Percentiles rank a stretch among this genome's conserved stretches.
These are phyloP conservation scores for Trichoderma oligosporum DNA, from an alignment of 2,329 filamentous ascomycete species.

Conservation along the genomic window DNA sequence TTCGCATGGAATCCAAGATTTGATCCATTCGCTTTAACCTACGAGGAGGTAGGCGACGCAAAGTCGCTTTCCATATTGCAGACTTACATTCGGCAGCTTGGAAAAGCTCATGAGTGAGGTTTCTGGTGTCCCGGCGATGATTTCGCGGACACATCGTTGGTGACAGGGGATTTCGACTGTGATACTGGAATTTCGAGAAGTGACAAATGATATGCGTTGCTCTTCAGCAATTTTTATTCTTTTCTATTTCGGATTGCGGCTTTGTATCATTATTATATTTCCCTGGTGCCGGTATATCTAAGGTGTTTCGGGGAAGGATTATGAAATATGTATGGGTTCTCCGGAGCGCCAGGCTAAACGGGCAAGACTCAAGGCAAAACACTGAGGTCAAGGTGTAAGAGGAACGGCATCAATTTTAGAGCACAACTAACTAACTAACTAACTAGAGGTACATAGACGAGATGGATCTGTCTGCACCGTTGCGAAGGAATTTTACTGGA, in stretches of 20 bases:
- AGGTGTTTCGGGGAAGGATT: slow-evolving; percentile 10
- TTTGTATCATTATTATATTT: slow-evolving; percentile 2
- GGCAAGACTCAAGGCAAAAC: not conserved
- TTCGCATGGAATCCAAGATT: slow-evolving; percentile 20
- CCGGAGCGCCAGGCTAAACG: slow-evolving; percentile 3
- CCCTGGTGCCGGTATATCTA: not conserved
- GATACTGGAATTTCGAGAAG: not conserved
- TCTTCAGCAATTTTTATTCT: not conserved
- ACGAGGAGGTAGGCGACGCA: slow-evolving; percentile 10
- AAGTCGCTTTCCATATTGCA: slow-evolving; percentile 6
- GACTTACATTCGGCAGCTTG: slow-evolving; percentile 1
- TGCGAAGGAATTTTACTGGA: not conserved
- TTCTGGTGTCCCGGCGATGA: slow-evolving; percentile 13
- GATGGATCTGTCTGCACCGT: slow-evolving; percentile 11
- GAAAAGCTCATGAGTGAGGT: not conserved
- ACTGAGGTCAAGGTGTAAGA: slow-evolving; percentile 11
- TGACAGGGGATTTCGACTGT: not conserved
- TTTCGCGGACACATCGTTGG: slow-evolving; percentile 18
- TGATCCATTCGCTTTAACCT: slow-evolving; percentile 15
- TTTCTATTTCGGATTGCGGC: not conserved
- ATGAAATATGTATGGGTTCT: slow-evolving; percentile 15
- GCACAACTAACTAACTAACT: too few relatives aligned
- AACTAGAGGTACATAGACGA: slow-evolving; percentile 14
- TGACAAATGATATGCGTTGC: not conserved
- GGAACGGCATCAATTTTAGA: slow-evolving; percentile 11